These are phyloP conservation scores for Coemansia sp. DNA, from an alignment of 192 early-diverging fungal species.

Conservation along the genomic window DNA sequence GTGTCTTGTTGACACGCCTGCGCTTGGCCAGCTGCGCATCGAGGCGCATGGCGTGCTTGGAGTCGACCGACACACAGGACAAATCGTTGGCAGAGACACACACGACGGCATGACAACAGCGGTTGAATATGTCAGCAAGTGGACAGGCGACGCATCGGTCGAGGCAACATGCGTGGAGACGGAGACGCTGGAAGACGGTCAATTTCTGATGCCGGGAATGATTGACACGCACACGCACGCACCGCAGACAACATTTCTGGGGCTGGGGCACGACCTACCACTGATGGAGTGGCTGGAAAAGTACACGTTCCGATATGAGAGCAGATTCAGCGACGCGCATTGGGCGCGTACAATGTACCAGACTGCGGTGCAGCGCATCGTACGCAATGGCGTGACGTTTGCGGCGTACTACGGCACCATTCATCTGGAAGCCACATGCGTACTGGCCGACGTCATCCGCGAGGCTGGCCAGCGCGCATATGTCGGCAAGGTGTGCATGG, in stretches of 20 bases:
- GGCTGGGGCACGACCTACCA: constrained; percentile 87
- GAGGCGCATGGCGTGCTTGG: constrained; percentile 66
- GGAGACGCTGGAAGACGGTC: constrained; percentile 46
- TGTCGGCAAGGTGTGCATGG: constrained; percentile 98
- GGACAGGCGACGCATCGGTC: constrained; percentile 19
- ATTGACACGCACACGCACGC: constrained; percentile 95
- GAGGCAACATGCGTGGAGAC: constrained; percentile 11
- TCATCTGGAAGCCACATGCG: constrained; percentile 72
- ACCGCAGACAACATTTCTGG: constrained; percentile 86
- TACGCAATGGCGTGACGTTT: constrained; percentile 86
- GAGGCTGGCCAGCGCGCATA: constrained; percentile 86
- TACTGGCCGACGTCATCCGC: constrained; percentile 72
- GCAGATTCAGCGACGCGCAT: constrained; percentile 64
- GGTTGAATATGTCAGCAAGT: constrained; percentile 23
- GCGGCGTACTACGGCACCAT: constrained; percentile 92
- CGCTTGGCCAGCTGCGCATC: constrained; percentile 66
- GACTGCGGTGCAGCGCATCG: constrained; percentile 64
- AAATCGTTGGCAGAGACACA: constrained; percentile 57
- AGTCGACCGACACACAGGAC: constrained; percentile 61
- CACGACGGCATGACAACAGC: constrained; percentile 34
- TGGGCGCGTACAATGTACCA: constrained; percentile 72
- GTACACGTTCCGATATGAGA: constrained; percentile 89
- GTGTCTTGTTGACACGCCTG: constrained; percentile 67
- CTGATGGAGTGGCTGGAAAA: constrained; percentile 87
- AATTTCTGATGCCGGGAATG: constrained; percentile 88